Percentiles rank a stretch among this genome's conserved stretches.
phyloP scores from a whole-genome alignment of 495 filamentous ascomycete genomes.

The Trichoderma orchidacearum region DNA sequence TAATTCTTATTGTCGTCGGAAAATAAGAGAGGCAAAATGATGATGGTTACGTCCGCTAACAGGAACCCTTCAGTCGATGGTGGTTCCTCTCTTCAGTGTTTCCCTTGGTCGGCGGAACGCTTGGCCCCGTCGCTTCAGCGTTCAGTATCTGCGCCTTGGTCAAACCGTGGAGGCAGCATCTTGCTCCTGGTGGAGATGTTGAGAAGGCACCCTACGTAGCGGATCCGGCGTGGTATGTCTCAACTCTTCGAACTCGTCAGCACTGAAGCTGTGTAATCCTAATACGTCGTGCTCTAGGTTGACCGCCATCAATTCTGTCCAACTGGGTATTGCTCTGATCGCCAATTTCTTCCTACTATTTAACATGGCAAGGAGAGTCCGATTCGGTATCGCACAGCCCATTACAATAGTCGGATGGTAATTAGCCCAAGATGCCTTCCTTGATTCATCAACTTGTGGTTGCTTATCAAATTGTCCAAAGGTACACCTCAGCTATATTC shows the following conservation, averaged over 20 bases:
- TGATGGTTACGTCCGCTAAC: neutral
- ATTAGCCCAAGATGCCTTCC: neutral
- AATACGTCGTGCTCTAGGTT: conserved; percentile 31
- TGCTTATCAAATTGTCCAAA: neutral
- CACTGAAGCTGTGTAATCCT: neutral
- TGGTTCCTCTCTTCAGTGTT: conserved; percentile 78
- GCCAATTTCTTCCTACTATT: conserved; percentile 63
- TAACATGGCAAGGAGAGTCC: conserved; percentile 70
- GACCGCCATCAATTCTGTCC: conserved; percentile 57
- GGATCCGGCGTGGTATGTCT: conserved; percentile 56
- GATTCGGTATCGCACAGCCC: conserved; percentile 68
- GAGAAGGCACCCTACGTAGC: conserved; percentile 35
- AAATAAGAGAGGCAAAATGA: neutral
- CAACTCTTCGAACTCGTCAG: neutral
- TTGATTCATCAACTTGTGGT: neutral
- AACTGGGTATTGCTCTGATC: conserved; percentile 53
- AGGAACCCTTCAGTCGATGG: conserved; percentile 42
- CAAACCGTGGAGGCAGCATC: conserved; percentile 55
- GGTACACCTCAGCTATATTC: conserved; percentile 50
- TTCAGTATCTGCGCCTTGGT: conserved; percentile 72
- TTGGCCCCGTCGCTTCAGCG: conserved; percentile 68
- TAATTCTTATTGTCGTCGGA: no score
- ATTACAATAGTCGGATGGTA: conserved; percentile 46
- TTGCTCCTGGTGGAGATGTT: conserved; percentile 34
- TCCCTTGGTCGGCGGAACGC: conserved; percentile 68